These are phyloP conservation scores for Mycena galericulata DNA, from an alignment of 768 basidiomycete species.

Conservation along the genomic window DNA sequence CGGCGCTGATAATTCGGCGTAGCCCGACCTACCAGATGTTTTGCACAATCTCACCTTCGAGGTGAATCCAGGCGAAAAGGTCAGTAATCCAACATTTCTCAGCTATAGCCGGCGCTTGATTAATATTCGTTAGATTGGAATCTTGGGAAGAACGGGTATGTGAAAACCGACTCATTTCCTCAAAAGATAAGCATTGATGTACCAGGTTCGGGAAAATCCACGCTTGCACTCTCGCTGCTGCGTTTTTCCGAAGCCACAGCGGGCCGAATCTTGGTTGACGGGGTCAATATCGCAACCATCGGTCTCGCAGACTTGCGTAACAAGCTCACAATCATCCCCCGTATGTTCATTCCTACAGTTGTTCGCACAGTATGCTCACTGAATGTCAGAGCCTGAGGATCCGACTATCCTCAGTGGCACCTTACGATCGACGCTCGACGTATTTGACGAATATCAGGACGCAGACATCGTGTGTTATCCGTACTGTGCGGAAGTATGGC, in stretches of 20 bases:
- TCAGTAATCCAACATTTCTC: neutral
- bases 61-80: slow-evolving; percentile 26
- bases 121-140: neutral
- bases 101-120: too few relatives aligned
- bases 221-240: slow-evolving; percentile 87
- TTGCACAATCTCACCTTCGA: slow-evolving; percentile 62
- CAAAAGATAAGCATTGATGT: too few relatives aligned
- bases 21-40: slow-evolving; percentile 90
- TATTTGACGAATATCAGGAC: slow-evolving; percentile 88
- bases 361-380: slow-evolving; percentile 40
- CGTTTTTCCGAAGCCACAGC: slow-evolving; percentile 79
- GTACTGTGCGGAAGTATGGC: too few relatives aligned
- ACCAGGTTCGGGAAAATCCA: slow-evolving; percentile 79
- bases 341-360: slow-evolving; percentile 49
- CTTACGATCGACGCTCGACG: slow-evolving; percentile 82
- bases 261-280: slow-evolving; percentile 72
- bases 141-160: slow-evolving; percentile 48
- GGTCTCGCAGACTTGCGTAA: slow-evolving; percentile 78
- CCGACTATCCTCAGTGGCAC: slow-evolving; percentile 90
- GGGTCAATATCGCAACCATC: slow-evolving; percentile 70
- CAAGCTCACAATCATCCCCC: slow-evolving; percentile 78
- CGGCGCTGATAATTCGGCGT: neutral
- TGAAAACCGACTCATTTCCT: too few relatives aligned
- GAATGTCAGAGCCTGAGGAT: too few relatives aligned
- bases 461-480: slow-evolving; percentile 72